Base-by-base conservation (phyloP, 2,329 filamentous ascomycete species). In the Plectosphaerella sp. region DNA sequence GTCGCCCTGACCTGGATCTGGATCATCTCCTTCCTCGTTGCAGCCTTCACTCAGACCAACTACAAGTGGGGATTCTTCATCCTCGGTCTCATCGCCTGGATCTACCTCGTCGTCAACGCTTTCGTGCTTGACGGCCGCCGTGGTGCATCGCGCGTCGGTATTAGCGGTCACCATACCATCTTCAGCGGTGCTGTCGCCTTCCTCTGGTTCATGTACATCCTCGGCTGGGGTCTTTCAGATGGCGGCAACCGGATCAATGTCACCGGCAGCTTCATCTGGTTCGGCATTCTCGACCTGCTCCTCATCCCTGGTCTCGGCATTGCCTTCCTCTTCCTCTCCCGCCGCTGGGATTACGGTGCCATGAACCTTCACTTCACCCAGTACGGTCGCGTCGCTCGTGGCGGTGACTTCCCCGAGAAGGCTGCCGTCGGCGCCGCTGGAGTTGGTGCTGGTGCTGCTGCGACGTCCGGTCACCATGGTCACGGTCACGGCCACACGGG, bases 61-160 rank as follows among this genome's bases (percentile, higher is more conserved):
- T 82, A 82, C 66, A 81, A 80, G 64, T 82, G 79, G 79, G 80
- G 79, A 6, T 83, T 80, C 70, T 82, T 68, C 60, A 72, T 67
- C 55, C 79, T 80, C 52, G 79, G 78, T 56, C 76, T 74, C 14
- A 54, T 74, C 15, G 73, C 76, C 39, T 78, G 68, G 53, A 37
- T 75, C 7, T 64, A 76, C 48, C 68, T 82, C n/a, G 71, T 72
- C 25, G 64, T 67, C 62, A 72, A 69, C 56, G 78, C 73, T 2
- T 57, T 79, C 28, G 57, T 64, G 48, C 41, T 43, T 12, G 62
- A 68, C 47, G 71, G 73, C 53, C 62, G 62, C 8, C 61, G 64
- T 37, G 63, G 67, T 1, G 74, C 76, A 12, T 59, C 57, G 39
- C 72, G 72, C 45, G 60, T 79, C 47, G 73, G 71, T 14, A 63